A percentile compares a stretch with the other conserved stretches of the same genome.
These are phyloP conservation scores for Beauveria varroae DNA, from an alignment of 2,329 filamentous ascomycete genomes.

Conservation along the genomic window DNA sequence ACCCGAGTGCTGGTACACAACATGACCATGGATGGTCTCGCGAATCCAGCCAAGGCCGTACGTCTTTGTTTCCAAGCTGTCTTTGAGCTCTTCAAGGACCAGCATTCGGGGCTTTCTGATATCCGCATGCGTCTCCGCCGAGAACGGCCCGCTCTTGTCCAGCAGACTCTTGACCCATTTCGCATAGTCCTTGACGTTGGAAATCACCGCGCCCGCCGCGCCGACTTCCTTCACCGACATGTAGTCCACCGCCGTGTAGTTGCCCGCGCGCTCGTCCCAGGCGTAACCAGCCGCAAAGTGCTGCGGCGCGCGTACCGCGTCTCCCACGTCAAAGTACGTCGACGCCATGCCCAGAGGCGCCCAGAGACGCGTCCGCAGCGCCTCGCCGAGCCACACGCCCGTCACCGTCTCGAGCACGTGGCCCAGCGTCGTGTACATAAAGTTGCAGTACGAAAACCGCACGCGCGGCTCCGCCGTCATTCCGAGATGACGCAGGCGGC, in stretches of 20 bases:
- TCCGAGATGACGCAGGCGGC: slow-evolving; percentile 33
- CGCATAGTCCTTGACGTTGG: slow-evolving; percentile 30
- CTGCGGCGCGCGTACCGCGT: slow-evolving; percentile 13
- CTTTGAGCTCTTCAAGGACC: slow-evolving; percentile 20
- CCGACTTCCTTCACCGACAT: slow-evolving; percentile 19
- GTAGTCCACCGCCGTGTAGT: slow-evolving; percentile 20
- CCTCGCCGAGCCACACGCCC: slow-evolving; percentile 24
- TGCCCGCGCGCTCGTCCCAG: slow-evolving; percentile 21
- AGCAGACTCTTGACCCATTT: slow-evolving; percentile 24
- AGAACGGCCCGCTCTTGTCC: slow-evolving; percentile 15
- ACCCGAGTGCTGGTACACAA: slow-evolving; percentile 24
- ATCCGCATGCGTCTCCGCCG: slow-evolving; percentile 16
- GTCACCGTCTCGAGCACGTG: slow-evolving; percentile 32
- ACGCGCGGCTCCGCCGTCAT: slow-evolving; percentile 33
- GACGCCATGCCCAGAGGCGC: slow-evolving; percentile 35
- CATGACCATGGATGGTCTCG: slow-evolving; percentile 19
- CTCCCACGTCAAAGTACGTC: slow-evolving; percentile 22
- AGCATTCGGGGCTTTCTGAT: slow-evolving; percentile 23
- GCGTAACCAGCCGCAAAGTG: slow-evolving; percentile 30
- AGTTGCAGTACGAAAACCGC: slow-evolving; percentile 37
- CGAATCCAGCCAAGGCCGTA: slow-evolving; percentile 26
- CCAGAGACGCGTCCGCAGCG: slow-evolving; percentile 31
- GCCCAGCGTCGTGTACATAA: slow-evolving; percentile 35
- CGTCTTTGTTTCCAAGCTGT: slow-evolving; percentile 16
- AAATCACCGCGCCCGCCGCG: slow-evolving; percentile 35